Conservation (phyloP, 495 filamentous ascomycete genomes). For the Penicillium macrosclerotiorum region DNA sequence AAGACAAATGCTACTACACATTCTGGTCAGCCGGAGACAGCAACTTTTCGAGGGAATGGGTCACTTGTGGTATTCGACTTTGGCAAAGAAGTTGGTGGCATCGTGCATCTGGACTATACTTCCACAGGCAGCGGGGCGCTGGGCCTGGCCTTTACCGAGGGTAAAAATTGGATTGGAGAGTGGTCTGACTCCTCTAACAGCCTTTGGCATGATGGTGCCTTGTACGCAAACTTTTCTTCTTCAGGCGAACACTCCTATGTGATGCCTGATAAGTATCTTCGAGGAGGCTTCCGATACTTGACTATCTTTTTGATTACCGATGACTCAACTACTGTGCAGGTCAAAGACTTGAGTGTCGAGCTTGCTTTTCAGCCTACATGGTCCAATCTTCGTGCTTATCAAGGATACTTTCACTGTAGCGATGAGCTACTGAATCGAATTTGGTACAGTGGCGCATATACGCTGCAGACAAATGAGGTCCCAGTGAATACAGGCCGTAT, state of each 20-base stretch:
- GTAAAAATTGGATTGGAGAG: conserved; percentile 60
- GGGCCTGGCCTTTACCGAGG: conserved; percentile 62
- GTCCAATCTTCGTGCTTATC: conserved; percentile 60
- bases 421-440: conserved; percentile 61
- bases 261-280: conserved; percentile 53
- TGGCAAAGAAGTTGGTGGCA: conserved; percentile 57
- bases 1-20: conserved; percentile 29
- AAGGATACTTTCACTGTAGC: conserved; percentile 61
- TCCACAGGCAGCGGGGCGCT: conserved; percentile 46
- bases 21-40: conserved; percentile 26
- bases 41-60: conserved; percentile 41
- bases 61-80: conserved; percentile 56
- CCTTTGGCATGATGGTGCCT: conserved; percentile 50
- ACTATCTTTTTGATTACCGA: conserved; percentile 50
- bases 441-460: conserved; percentile 66
- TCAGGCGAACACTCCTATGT: conserved; percentile 43
- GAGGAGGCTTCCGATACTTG: conserved; percentile 62
- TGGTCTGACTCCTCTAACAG: conserved; percentile 60
- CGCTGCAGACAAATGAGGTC: conserved; percentile 58
- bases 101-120: conserved; percentile 49
- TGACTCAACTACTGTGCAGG: conserved; percentile 31
- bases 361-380: conserved; percentile 62
- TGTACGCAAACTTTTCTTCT: conserved; percentile 51
- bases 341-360: conserved; percentile 46
- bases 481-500: conserved; percentile 53